A percentile compares a stretch with the other conserved stretches of the same genome.
Conservation (phyloP, 2,329 filamentous ascomycete species). For the Nemania sp. region DNA sequence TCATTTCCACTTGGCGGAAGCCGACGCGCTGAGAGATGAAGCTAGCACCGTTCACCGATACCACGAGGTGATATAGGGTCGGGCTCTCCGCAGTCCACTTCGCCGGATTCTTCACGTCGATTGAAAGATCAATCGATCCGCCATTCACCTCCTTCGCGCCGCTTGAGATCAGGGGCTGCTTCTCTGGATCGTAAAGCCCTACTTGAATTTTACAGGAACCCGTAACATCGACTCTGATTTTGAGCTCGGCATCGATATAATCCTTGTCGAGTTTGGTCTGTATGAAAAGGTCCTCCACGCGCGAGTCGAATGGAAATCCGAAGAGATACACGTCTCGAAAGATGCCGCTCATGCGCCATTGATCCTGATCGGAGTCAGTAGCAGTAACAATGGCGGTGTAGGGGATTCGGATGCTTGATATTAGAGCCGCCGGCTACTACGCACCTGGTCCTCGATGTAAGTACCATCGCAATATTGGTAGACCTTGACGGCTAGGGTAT, state of each 20-base stretch:
- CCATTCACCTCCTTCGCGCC: conserved; percentile 50
- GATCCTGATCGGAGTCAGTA: conserved; percentile 46
- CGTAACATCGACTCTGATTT: conserved; percentile 45
- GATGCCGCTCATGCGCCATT: conserved; percentile 61
- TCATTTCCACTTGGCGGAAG: conserved; percentile 64
- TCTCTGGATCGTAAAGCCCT: conserved; percentile 42
- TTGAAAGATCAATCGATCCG: conserved; percentile 30
- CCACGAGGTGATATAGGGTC: conserved; percentile 53
- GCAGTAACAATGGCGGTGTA: background rate
- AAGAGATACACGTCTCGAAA: conserved; percentile 63
- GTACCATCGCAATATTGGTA: conserved; percentile 66
- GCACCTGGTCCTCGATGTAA: conserved; percentile 62
- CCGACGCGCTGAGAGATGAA: conserved; percentile 57
- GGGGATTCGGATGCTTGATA: background rate
- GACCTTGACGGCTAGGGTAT: conserved; percentile 59
- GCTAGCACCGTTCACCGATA: conserved; percentile 22
- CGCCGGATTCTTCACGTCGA: conserved; percentile 49
- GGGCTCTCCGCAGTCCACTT: conserved; percentile 69
- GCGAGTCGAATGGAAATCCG: conserved; percentile 54
- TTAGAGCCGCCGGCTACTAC: background rate
- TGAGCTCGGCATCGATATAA: conserved; percentile 56
- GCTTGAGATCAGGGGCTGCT: conserved; percentile 59
- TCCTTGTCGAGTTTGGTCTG: conserved; percentile 56
- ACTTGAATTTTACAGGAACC: conserved; percentile 22
- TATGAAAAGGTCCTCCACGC: conserved; percentile 62